These are phyloP conservation scores for Coniochaeta sp. DNA, from an alignment of 2,329 filamentous ascomycete species.

Conservation along the genomic window DNA sequence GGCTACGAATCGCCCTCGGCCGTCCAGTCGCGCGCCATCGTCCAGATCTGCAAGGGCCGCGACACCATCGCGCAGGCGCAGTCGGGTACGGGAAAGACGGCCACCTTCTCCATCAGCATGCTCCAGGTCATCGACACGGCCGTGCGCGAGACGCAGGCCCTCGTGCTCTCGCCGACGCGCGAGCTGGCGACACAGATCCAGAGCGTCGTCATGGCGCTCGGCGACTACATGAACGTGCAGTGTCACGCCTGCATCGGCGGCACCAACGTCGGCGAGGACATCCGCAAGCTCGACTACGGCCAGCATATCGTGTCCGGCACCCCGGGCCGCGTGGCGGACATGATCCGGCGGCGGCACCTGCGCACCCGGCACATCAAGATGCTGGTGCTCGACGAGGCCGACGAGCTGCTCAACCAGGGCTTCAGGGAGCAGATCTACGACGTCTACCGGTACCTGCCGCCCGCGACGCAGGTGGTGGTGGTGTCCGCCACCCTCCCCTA, in stretches of 20 bases:
- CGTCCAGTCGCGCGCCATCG: conserved; percentile 95
- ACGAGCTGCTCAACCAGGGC: conserved; percentile 74
- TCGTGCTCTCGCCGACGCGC: conserved; percentile 91
- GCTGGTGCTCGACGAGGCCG: conserved; percentile 55
- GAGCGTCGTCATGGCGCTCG: conserved; percentile 98
- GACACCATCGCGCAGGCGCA: conserved; percentile 98
- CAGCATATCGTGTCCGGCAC: conserved; percentile 97
- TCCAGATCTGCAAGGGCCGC: conserved; percentile 97
- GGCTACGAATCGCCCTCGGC: conserved; percentile 97
- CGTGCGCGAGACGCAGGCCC: conserved; percentile 85
- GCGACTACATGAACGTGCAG: conserved; percentile 99
- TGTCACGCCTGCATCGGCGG: conserved; percentile 98
- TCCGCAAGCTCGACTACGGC: conserved; percentile 93
- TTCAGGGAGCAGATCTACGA: conserved; percentile 99
- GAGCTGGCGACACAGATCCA: conserved; percentile 98
- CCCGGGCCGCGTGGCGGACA: conserved; percentile 77
- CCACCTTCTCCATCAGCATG: conserved; percentile 93
- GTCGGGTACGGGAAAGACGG: conserved; percentile 94
- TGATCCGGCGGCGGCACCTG: conserved; percentile 51
- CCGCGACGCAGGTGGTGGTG: conserved; percentile 95
- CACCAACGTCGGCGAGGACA: conserved; percentile 96
- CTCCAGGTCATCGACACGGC: conserved; percentile 93
- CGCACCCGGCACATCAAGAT: conserved; percentile 58
- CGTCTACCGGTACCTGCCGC: conserved; percentile 93
- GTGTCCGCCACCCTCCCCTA: conserved; percentile 95